Percentiles rank a stretch among this genome's conserved stretches.
phyloP scores from a whole-genome alignment of 306 rosid species.

The Oemleria cerasiformis region DNA sequence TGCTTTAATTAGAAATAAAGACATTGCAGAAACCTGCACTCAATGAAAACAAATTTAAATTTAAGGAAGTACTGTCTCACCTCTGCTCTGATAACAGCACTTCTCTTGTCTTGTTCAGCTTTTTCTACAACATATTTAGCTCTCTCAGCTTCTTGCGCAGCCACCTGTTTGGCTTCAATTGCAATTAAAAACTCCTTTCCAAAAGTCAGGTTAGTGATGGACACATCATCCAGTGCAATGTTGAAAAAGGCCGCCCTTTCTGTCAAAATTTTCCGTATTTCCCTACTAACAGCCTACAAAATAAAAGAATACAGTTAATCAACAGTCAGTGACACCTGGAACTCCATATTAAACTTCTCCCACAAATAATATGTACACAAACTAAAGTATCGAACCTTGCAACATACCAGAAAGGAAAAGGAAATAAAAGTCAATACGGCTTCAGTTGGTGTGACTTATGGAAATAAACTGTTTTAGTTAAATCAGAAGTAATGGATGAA shows the following conservation, averaged over 20 bases:
- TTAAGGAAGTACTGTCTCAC: conserved; percentile 33
- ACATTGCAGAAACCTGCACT: not conserved
- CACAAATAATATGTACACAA: not conserved
- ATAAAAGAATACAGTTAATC: not conserved
- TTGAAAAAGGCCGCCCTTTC: conserved; percentile 77
- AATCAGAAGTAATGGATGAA: not conserved
- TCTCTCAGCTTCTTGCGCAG: conserved; percentile 95
- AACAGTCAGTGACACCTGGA: conserved; percentile 5
- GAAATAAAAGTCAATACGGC: not conserved
- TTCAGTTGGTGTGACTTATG: not conserved
- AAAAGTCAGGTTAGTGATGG: conserved; percentile 69
- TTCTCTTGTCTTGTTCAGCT: conserved; percentile 85
- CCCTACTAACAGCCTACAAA: conserved; percentile 74
- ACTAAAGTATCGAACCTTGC: not conserved
- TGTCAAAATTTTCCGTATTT: conserved; percentile 68
- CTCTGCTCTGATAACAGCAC: conserved; percentile 83
- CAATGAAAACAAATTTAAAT: not conserved
- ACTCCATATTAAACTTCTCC: not conserved
- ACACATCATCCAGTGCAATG: conserved; percentile 87
- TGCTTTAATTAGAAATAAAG: not conserved
- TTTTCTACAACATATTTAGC: conserved; percentile 88
- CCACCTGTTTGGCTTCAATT: conserved; percentile 94
- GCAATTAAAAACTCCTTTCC: conserved; percentile 81
- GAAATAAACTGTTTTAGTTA: not conserved
- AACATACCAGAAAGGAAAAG: not conserved